Base-by-base conservation (phyloP, 1,284 basidiomycete species). In the Papiliotrema fonsecae region DNA sequence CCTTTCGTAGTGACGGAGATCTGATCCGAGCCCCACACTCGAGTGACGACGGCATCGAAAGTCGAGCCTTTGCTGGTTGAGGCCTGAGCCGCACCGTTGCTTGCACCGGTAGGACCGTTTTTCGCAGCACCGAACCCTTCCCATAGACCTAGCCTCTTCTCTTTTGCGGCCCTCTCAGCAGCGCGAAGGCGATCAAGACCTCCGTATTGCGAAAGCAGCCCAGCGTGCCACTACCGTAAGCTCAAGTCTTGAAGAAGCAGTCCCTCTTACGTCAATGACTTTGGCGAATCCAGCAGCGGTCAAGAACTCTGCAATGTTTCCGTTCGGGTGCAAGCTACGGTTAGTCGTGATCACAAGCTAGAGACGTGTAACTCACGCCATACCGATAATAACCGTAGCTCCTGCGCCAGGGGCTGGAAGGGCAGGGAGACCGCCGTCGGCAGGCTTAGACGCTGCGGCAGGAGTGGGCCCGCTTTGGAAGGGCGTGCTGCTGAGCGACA, bases 21-120 rank as follows among this genome's bases (percentile, higher is more conserved):
- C 66, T 92, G 90, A 71, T 98, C 94, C 11, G 85, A 88, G 46
- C 85, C 87, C 91, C 94, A 97, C 37, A 97, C 77, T 18, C 94
- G 84, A 31, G 83, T 76, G 16, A 97, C 92, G 4, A 82, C 81
- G 1, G 83, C 93, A 46, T 97, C 91, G 60, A 92, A 94, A 16
- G 77, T 70, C 76, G 57, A 49, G 67, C 71, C 73, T 59, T 68
- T 67, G 45, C 76, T 76, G 5, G 80, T 81, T 38, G 76, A 76
- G 16, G 72, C 55, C 6, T 46, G 30, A 21, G 28, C 25, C 5
- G 46, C n/a, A 34, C 49, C 52, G 18, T 42, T 47, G 16, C 35
- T 35, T 11, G 52, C 48, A 3, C 54, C 46, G 14, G 57, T 64
- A 28, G 57, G 58, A 24, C 51, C 43, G 9, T 61, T 49, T 25